These are phyloP conservation scores for Teratosphaeria epicoccoides DNA, from an alignment of 2,329 filamentous ascomycete species.

Conservation along the genomic window DNA sequence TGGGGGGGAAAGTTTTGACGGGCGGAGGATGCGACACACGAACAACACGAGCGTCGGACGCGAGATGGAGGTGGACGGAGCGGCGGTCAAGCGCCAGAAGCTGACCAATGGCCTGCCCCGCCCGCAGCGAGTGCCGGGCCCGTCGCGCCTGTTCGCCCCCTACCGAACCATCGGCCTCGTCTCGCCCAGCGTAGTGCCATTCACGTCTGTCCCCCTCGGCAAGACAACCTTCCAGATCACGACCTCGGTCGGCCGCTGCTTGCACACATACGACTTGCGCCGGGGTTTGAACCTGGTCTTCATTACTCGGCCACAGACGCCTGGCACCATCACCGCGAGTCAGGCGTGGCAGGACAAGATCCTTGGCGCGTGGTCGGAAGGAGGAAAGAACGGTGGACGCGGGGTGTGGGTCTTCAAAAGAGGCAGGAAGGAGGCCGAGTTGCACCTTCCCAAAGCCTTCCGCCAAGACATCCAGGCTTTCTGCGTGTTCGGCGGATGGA, in stretches of 20 bases:
- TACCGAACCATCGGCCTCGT: slow-evolving; percentile 92
- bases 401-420: slow-evolving; percentile 89
- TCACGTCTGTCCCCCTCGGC: slow-evolving; percentile 77
- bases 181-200: slow-evolving; percentile 80
- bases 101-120: slow-evolving; percentile 26
- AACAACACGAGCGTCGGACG: neutral
- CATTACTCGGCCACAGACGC: slow-evolving; percentile 82
- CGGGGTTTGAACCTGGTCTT: slow-evolving; percentile 87
- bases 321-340: slow-evolving; percentile 73
- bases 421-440: slow-evolving; percentile 69
- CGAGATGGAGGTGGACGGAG: slow-evolving; percentile 9
- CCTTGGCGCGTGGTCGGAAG: slow-evolving; percentile 68
- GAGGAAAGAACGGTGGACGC: slow-evolving; percentile 45
- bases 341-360: slow-evolving; percentile 77
- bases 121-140: slow-evolving; percentile 13
- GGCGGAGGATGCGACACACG: neutral
- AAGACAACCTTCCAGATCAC: slow-evolving; percentile 97
- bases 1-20: neutral
- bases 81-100: slow-evolving; percentile 60
- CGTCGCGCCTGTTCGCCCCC: slow-evolving; percentile 80
- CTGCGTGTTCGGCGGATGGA: slow-evolving; percentile 80
- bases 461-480: slow-evolving; percentile 66
- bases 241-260: slow-evolving; percentile 76
- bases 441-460: slow-evolving; percentile 56
- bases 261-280: slow-evolving; percentile 93